Percentiles rank a stretch among this genome's conserved stretches.
Evolutionary conservation across 1,284 basidiomycete genomes (phyloP).

Genomic region (Tremellales sp.): DNA sequence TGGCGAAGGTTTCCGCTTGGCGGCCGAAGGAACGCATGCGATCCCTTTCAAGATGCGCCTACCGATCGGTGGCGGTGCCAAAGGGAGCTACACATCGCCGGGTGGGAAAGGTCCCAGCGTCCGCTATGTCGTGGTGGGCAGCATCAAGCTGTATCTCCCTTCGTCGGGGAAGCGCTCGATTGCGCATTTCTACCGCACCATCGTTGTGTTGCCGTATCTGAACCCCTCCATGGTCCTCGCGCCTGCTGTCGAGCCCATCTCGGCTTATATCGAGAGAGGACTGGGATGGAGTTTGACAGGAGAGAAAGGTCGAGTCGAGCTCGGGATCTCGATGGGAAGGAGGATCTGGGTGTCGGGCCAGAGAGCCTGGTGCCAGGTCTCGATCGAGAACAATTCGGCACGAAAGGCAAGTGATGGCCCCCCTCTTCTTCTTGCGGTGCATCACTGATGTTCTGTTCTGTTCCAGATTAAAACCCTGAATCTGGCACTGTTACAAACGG

Average conservation of each 20-base stretch:
- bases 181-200: conserved; percentile 86
- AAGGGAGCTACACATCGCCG: conserved; percentile 63
- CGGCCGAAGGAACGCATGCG: conserved; percentile 64
- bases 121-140: conserved; percentile 80
- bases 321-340: conserved; percentile 71
- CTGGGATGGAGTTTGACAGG: conserved; percentile 59
- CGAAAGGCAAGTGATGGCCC: conserved; percentile 52
- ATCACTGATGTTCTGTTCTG: conserved; percentile 3
- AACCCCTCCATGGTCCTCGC: conserved; percentile 64
- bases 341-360: conserved; percentile 83
- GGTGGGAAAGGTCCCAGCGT: conserved; percentile 58
- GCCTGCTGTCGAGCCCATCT: conserved; percentile 60
- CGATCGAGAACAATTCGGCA: conserved; percentile 68
- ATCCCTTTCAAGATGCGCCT: conserved; percentile 77
- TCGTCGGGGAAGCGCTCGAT: conserved; percentile 64
- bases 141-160: conserved; percentile 73
- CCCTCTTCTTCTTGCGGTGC: conserved; percentile 7
- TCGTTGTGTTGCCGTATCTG: conserved; percentile 77
- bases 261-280: conserved; percentile 58
- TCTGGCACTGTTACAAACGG: conserved; percentile 67
- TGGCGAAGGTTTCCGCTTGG: conserved; percentile 65
- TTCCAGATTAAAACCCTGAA: conserved; percentile 61
- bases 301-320: conserved; percentile 64
- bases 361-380: conserved; percentile 66
- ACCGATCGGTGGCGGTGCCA: conserved; percentile 64